phyloP scores from a whole-genome alignment of 768 basidiomycete genomes.

The Gautieria morchelliformis region DNA sequence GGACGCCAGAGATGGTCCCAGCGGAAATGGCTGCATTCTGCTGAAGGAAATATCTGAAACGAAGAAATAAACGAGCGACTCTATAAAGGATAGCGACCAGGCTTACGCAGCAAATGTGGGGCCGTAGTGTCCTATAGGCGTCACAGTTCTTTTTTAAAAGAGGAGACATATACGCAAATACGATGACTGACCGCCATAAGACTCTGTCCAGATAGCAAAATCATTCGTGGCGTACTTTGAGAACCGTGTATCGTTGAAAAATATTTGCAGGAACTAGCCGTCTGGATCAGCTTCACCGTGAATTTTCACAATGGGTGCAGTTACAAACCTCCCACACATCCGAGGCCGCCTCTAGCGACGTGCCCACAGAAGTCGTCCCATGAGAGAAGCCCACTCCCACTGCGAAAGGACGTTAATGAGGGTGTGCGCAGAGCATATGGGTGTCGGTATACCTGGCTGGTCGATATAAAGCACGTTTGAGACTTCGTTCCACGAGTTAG shows the following conservation, averaged over 20 bases:
- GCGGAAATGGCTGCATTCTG: slow-evolving; percentile 49
- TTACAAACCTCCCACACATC: slow-evolving; percentile 38
- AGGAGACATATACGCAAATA: background rate
- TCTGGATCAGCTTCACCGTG: background rate
- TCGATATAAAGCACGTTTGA: slow-evolving; percentile 55
- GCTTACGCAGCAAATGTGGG: slow-evolving; percentile 23
- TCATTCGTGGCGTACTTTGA: slow-evolving; percentile 33
- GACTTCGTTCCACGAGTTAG: slow-evolving; percentile 49
- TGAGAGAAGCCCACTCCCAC: slow-evolving; percentile 56
- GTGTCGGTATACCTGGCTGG: slow-evolving; percentile 30
- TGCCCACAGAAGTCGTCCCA: slow-evolving; percentile 38
- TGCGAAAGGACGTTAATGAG: background rate
- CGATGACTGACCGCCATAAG: slow-evolving; percentile 20
- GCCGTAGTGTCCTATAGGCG: slow-evolving; percentile 32
- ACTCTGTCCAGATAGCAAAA: slow-evolving; percentile 58
- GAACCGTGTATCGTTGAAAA: slow-evolving; percentile 46
- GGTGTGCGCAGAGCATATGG: background rate
- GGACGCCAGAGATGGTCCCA: slow-evolving; percentile 34
- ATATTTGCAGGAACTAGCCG: slow-evolving; percentile 39
- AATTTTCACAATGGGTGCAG: slow-evolving; percentile 18
- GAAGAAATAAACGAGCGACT: background rate
- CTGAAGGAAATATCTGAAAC: slow-evolving; percentile 36
- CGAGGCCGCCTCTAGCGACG: slow-evolving; percentile 42
- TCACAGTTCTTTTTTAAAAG: slow-evolving; percentile 11
- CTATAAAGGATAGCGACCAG: background rate